Conservation (phyloP, 2,329 filamentous ascomycete species). For the Parasarocladium wereldwijsianum region DNA sequence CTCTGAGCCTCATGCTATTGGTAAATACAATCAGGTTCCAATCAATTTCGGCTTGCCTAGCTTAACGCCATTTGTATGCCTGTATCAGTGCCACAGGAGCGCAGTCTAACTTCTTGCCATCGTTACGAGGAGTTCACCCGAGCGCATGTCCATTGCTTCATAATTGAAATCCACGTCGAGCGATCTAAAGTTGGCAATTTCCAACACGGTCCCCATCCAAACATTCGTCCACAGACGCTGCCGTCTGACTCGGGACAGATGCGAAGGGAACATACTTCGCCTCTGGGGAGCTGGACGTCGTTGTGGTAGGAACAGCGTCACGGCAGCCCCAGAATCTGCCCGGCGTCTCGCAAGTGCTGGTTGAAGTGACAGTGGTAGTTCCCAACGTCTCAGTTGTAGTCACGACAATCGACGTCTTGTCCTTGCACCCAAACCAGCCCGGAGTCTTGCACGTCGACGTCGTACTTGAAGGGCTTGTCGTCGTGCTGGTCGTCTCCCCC, state of each 20-base stretch:
- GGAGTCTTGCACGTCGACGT: constrained; percentile 35
- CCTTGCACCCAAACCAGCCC: constrained; percentile 46
- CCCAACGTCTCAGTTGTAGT: constrained; percentile 12
- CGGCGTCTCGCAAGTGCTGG: constrained; percentile 23
- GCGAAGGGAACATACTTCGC: constrained; percentile 4
- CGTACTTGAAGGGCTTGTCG: constrained; percentile 24
- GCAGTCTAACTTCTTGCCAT: no score
- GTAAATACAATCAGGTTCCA: no score
- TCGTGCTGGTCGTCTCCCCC: constrained; percentile 17
- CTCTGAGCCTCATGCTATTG: no score
- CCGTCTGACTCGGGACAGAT: constrained; percentile 10
- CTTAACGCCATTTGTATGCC: no score
- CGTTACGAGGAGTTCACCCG: no score
- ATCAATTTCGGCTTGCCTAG: no score
- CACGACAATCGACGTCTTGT: constrained; percentile 13
- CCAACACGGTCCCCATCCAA: no score
- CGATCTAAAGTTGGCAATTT: no score
- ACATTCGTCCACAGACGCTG: no score
- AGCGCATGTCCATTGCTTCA: no score
- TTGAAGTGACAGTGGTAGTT: constrained; percentile 11
- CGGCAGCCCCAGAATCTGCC: constrained; percentile 41
- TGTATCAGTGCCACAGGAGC: no score
- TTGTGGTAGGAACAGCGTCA: constrained; percentile 44
- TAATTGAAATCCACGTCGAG: no score
- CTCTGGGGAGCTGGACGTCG: constrained; percentile 7